Base-by-base conservation (phyloP, 768 basidiomycete genomes). In the Tricholoma matsutake region DNA sequence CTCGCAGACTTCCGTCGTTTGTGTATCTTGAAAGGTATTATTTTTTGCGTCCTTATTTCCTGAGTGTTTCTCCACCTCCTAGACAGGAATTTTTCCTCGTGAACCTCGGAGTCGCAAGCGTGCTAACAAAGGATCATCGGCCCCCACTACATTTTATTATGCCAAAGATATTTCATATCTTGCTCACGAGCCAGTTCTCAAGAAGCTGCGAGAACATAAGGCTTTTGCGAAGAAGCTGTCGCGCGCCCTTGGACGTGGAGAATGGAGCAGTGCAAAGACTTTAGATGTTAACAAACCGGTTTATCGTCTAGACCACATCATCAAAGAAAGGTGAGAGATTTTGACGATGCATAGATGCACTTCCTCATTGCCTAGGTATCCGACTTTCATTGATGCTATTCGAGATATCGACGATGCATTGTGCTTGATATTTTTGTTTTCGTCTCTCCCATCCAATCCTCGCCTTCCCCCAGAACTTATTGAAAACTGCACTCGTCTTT, bases 61-160 rank as follows among this genome's bases (percentile, higher is more conserved):
- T 41, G 9, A 51, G 34, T 22, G 16, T 39, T 62, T 61, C 28
- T n/a, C 39, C 54, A n/a, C 55, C 45, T 71, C 57, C 22, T 49
- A 55, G 41, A 56, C 60, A 98, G 96, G 96, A 11, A 96, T 99
- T 69, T 98, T 96, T 73, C 97, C 97, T 64, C 92, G 96, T 58
- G 97, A 99, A 73, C 97, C 97, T 25, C 86, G 87, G 51, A 88
- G 85, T 76, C 87, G 86, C 67, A 99, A 98, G 73, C 86, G 87
- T 64, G 97, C 96, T 37, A 98, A 98, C 79, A 98, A 97, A 73
- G 97, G 96, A 1, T 96, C 94, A 3, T 94, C 95, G 56, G 96
- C 94, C 0, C 95, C 96, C 4, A 94, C 97, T 1, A 94, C 95
- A 2, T 99, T 98, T 78, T 99, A 99, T 78, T 98, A 98, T 73